Percentiles rank a stretch among this genome's conserved stretches.
These are phyloP conservation scores for Plasmodium cynomolgi DNA, from an alignment of 169 alveolate species.

Conservation along the genomic window DNA sequence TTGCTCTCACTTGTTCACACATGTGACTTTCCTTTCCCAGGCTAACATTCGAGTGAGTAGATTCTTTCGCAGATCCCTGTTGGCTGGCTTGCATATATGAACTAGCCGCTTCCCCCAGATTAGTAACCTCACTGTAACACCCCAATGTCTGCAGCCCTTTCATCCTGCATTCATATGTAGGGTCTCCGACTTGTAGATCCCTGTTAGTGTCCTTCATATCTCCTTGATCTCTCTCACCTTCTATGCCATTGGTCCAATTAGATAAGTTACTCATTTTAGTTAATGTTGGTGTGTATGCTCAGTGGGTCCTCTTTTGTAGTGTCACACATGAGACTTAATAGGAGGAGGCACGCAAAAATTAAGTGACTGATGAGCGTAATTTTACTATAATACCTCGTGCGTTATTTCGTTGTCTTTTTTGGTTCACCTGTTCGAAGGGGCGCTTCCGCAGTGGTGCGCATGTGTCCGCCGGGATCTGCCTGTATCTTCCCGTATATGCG, in stretches of 20 bases:
- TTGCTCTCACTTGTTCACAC: neutral
- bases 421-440: neutral
- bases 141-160: neutral
- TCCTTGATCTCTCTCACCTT: neutral
- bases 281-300: neutral
- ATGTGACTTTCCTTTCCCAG: neutral
- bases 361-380: neutral
- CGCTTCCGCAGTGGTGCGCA: neutral
- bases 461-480: neutral
- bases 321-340: conserved; percentile 1
- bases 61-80: neutral
- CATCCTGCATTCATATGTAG: neutral
- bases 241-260: neutral
- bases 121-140: neutral
- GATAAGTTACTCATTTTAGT: neutral
- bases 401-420: neutral
- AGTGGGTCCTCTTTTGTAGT: neutral
- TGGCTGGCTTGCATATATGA: neutral
- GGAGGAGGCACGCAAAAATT: neutral
- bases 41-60: neutral
- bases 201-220: neutral
- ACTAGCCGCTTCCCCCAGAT: neutral
- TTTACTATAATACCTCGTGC: neutral
- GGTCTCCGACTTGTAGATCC: neutral
- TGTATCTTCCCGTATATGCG: no score